Evolutionary conservation across 2,329 filamentous ascomycete species (phyloP).

Genomic region (Orbilia javanica): DNA sequence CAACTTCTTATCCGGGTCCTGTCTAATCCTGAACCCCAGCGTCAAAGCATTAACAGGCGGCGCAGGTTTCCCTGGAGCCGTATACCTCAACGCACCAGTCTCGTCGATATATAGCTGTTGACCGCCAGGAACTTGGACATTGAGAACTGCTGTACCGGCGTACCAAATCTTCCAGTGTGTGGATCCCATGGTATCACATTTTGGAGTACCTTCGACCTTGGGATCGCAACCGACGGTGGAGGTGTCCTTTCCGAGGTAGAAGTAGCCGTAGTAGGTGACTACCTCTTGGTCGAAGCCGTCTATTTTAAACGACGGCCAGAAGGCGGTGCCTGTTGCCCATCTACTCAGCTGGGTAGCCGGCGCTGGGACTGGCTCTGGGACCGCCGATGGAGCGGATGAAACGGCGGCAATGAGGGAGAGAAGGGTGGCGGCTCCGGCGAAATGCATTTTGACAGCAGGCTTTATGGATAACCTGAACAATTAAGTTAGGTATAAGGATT

Average conservation of each 20-base stretch:
- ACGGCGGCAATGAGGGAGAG: slow-evolving; percentile 24
- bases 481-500: neutral
- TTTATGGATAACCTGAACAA: neutral
- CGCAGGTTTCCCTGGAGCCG: slow-evolving; percentile 69
- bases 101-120: slow-evolving; percentile 73
- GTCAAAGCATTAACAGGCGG: slow-evolving; percentile 69
- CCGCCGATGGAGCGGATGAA: slow-evolving; percentile 4
- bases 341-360: neutral
- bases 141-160: neutral
- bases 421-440: slow-evolving; percentile 17
- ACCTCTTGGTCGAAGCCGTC: neutral
- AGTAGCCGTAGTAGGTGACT: slow-evolving; percentile 7
- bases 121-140: slow-evolving; percentile 69
- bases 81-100: slow-evolving; percentile 71
- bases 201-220: neutral
- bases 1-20: neutral
- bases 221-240: slow-evolving; percentile 17
- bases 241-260: slow-evolving; percentile 30
- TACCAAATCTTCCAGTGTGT: slow-evolving; percentile 16
- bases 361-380: too few species aligned
- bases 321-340: slow-evolving; percentile 1
- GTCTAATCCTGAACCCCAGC: slow-evolving; percentile 67
- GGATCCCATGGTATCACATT: slow-evolving; percentile 8
- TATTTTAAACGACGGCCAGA: slow-evolving; percentile 14
- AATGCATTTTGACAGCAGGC: slow-evolving; percentile 16